These are phyloP conservation scores for Stephania yunnanensis DNA, from an alignment of 164 flowering plant genomes.

Conservation along the genomic window DNA sequence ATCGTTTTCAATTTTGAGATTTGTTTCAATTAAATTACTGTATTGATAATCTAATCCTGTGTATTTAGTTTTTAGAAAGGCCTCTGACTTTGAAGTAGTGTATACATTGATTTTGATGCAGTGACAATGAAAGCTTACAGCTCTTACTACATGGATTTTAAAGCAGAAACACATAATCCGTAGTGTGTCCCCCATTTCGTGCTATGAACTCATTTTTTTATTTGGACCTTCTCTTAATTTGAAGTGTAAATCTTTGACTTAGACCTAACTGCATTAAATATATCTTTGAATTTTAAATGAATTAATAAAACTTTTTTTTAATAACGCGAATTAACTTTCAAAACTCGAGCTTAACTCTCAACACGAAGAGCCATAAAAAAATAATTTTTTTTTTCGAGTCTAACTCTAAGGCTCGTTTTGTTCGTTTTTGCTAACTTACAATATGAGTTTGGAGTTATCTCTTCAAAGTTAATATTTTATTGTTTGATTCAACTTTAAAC, in stretches of 20 bases:
- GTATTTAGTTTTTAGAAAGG: background rate
- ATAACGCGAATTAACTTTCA: no score
- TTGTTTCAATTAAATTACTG: background rate
- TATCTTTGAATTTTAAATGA: background rate
- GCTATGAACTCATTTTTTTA: background rate
- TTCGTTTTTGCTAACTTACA: no score
- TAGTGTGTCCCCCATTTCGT: background rate
- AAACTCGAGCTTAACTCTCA: no score
- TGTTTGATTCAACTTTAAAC: no score
- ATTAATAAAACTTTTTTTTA: no score
- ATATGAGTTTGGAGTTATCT: no score
- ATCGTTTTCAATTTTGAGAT: background rate
- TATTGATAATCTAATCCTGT: no score
- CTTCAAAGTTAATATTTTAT: no score
- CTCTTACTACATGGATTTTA: background rate
- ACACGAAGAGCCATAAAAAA: no score
- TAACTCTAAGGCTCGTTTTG: no score
- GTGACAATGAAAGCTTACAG: background rate
- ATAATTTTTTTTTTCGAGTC: no score
- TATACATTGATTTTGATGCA: background rate
- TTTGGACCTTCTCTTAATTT: background rate
- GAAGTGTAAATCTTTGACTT: slow-evolving; percentile 1
- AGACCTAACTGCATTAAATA: background rate
- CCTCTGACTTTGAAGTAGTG: background rate
- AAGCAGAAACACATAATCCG: background rate